phyloP scores from a whole-genome alignment of 805 yeast species.

The Nakazawaea molendinolei region DNA sequence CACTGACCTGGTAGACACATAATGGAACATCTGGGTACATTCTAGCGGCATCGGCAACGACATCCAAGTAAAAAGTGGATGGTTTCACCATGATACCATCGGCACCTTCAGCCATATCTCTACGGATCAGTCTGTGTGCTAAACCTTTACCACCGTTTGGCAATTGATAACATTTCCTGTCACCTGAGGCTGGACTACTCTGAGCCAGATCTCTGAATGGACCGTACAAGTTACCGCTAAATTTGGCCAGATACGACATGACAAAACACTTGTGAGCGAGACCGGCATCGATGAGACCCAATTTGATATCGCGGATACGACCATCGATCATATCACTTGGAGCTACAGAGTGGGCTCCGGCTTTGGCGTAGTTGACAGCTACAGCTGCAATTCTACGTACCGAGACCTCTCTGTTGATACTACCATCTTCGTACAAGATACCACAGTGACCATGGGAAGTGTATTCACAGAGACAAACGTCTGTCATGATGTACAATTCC shows the following conservation, averaged over 20 bases:
- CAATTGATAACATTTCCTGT: conserved; percentile 86
- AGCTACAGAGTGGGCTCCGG: conserved; percentile 94
- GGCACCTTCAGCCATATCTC: conserved; percentile 90
- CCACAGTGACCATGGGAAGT: conserved; percentile 99
- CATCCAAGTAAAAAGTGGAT: conserved; percentile 88
- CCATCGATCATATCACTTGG: conserved; percentile 99
- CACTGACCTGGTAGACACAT: conserved; percentile 94
- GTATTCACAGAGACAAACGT: conserved; percentile 94
- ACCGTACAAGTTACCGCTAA: conserved; percentile 85
- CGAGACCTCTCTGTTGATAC: conserved; percentile 66
- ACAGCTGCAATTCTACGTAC: conserved; percentile 87
- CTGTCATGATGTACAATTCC: conserved; percentile 80
- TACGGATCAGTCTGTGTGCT: conserved; percentile 81
- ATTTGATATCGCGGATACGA: conserved; percentile 79
- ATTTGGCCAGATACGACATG: conserved; percentile 93
- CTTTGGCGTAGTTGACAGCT: conserved; percentile 89
- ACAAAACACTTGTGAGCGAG: conserved; percentile 84
- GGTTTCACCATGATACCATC: conserved; percentile 96
- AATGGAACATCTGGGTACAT: conserved; percentile 81
- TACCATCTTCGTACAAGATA: conserved; percentile 77
- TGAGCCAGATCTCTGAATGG: conserved; percentile 99
- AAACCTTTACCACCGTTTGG: conserved; percentile 91
- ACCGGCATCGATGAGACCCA: conserved; percentile 71
- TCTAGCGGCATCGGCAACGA: conserved; percentile 81
- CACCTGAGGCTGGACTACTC: conserved; percentile 83